A percentile compares a stretch with the other conserved stretches of the same genome.
phyloP scores from a whole-genome alignment of 2,329 filamentous ascomycete species.

The Phyllosticta capitalensis region DNA sequence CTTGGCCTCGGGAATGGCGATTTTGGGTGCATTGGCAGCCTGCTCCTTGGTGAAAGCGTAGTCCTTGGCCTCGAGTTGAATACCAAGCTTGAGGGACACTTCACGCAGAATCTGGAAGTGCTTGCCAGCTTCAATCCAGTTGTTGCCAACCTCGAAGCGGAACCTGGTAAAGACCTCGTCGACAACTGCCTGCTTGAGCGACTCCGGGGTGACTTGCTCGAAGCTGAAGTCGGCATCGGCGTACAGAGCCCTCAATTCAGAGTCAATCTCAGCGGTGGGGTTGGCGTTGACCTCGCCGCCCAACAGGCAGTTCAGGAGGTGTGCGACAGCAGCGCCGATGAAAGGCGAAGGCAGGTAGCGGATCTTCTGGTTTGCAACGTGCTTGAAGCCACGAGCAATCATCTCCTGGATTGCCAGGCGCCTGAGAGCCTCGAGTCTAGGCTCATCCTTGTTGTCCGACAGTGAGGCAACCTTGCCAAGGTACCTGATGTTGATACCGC shows the following conservation, averaged over 20 bases:
- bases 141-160: conserved; percentile 59
- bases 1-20: conserved; percentile 15
- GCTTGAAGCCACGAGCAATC: conserved; percentile 92
- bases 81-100: conserved; percentile 75
- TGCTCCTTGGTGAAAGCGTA: conserved; percentile 53
- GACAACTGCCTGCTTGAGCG: conserved; percentile 59
- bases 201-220: conserved; percentile 65
- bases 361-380: conserved; percentile 70
- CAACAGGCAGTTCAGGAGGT: conserved; percentile 88
- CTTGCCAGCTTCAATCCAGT: conserved; percentile 60
- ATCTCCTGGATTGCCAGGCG: conserved; percentile 82
- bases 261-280: conserved; percentile 69
- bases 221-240: conserved; percentile 74
- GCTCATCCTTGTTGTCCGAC: conserved; percentile 45
- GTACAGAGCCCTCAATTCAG: conserved; percentile 65
- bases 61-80: conserved; percentile 74
- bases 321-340: conserved; percentile 67
- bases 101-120: conserved; percentile 82
- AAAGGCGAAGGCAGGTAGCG: conserved; percentile 71
- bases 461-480: conserved; percentile 73
- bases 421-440: conserved; percentile 66
- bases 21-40: conserved; percentile 13
- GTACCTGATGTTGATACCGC: conserved; percentile 94
- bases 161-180: conserved; percentile 65
- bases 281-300: conserved; percentile 67